Percentiles rank a stretch among this genome's conserved stretches.
These are phyloP conservation scores for Brasilioporus rufonigricans DNA, from an alignment of 768 basidiomycete species.

Conservation along the genomic window DNA sequence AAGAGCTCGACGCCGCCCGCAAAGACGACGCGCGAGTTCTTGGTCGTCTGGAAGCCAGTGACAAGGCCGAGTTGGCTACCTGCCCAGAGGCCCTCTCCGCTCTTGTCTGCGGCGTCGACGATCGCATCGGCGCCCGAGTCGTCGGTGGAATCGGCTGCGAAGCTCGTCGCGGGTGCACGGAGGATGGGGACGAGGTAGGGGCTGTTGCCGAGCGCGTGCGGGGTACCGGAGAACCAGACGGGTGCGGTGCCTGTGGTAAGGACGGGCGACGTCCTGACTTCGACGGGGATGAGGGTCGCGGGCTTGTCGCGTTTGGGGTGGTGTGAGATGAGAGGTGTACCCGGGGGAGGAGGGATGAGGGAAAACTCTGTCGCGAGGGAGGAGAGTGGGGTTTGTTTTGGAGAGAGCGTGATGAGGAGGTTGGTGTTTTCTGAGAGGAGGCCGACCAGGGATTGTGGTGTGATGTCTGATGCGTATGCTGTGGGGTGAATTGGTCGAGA, in stretches of 20 bases:
- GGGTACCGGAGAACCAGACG: conserved; percentile 75
- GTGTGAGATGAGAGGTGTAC: conserved; percentile 81
- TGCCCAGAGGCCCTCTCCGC: conserved; percentile 80
- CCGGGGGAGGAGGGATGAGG: conserved; percentile 81
- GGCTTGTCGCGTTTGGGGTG: conserved; percentile 73
- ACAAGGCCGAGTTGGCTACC: conserved; percentile 77
- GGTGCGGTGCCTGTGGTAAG: conserved; percentile 50
- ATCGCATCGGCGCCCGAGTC: conserved; percentile 60
- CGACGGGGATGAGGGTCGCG: conserved; percentile 62
- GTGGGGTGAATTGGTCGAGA: neutral
- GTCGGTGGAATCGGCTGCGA: conserved; percentile 63
- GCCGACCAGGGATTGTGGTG: conserved; percentile 74
- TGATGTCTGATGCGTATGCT: conserved; percentile 75
- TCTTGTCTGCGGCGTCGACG: conserved; percentile 69
- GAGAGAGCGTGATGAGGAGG: conserved; percentile 77
- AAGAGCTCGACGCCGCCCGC: conserved; percentile 80
- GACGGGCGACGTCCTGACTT: conserved; percentile 44
- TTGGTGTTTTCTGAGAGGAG: conserved; percentile 74
- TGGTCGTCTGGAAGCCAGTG: conserved; percentile 83
- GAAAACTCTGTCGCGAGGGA: conserved; percentile 90
- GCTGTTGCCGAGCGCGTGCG: conserved; percentile 63
- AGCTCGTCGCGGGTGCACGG: conserved; percentile 70
- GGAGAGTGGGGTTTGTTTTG: conserved; percentile 69
- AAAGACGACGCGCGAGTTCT: conserved; percentile 76
- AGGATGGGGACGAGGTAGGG: conserved; percentile 84